Percentiles rank a stretch among this genome's conserved stretches.
phyloP scores from a whole-genome alignment of 192 early-diverging fungal species.

The Coemansia sp. region DNA sequence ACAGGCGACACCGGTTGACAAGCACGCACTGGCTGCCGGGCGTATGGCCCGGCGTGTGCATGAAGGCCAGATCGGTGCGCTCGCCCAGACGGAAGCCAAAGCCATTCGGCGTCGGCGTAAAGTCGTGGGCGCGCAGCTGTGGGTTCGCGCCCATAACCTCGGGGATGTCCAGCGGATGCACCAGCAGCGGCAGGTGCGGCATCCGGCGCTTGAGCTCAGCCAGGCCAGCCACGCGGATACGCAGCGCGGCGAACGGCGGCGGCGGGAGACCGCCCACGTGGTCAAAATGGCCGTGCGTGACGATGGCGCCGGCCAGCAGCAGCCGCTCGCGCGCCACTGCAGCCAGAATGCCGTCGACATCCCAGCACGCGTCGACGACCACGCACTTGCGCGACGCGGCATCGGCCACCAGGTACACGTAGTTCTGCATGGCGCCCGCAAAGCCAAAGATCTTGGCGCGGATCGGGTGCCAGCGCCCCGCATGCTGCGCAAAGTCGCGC shows the following conservation, averaged over 20 bases:
- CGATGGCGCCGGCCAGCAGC: constrained; percentile 70
- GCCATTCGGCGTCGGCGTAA: constrained; percentile 65
- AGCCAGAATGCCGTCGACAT: constrained; percentile 80
- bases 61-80: constrained; percentile 64
- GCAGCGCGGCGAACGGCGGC: constrained; percentile 78
- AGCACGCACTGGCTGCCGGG: constrained; percentile 84
- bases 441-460: constrained; percentile 76
- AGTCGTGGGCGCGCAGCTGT: constrained; percentile 56
- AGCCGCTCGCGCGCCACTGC: constrained; percentile 62
- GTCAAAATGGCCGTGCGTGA: constrained; percentile 90
- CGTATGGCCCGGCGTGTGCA: constrained; percentile 96
- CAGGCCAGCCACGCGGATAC: constrained; percentile 80
- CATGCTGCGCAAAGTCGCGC: constrained; percentile 66
- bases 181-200: constrained; percentile 74
- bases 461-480: constrained; percentile 63
- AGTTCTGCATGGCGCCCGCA: constrained; percentile 85
- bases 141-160: constrained; percentile 71
- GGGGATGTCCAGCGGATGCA: constrained; percentile 78
- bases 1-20: constrained; percentile 72
- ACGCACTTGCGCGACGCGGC: constrained; percentile 68
- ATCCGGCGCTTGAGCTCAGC: constrained; percentile 71
- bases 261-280: constrained; percentile 87
- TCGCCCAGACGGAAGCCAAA: constrained; percentile 57
- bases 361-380: constrained; percentile 95
- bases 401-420: constrained; percentile 82